These are phyloP conservation scores for Emericellopsis cladophorae DNA, from an alignment of 2,329 filamentous ascomycete species.

Conservation along the genomic window DNA sequence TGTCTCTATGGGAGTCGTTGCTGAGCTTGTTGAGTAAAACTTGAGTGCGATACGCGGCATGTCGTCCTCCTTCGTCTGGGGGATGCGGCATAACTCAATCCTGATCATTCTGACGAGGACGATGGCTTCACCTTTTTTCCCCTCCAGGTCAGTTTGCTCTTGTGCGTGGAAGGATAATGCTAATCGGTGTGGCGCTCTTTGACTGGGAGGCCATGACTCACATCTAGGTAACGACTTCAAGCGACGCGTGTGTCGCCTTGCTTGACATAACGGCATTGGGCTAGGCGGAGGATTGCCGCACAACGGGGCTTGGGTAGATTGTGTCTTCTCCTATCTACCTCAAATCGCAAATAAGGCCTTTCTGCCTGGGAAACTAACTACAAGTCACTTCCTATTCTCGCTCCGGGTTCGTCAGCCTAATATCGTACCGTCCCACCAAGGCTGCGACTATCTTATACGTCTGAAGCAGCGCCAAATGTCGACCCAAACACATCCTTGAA, in stretches of 20 bases:
- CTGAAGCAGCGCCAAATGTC: slow-evolving; percentile 17
- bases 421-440: slow-evolving; percentile 28
- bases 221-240: too few species aligned
- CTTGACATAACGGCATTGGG: too few species aligned
- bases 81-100: slow-evolving; percentile 61
- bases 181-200: slow-evolving; percentile 3
- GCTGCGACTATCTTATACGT: slow-evolving; percentile 25
- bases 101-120: slow-evolving; percentile 81
- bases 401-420: slow-evolving; percentile 15
- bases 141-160: slow-evolving; percentile 12
- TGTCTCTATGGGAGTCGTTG: slow-evolving; percentile 79
- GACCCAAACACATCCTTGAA: slow-evolving; percentile 18
- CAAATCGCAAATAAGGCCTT: slow-evolving; percentile 7
- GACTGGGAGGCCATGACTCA: too few species aligned
- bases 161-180: slow-evolving; percentile 12
- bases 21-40: slow-evolving; percentile 72
- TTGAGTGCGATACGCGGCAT: slow-evolving; percentile 96
- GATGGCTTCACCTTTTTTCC: slow-evolving; percentile 35
- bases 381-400: slow-evolving; percentile 7
- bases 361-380: slow-evolving; percentile 8
- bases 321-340: too few species aligned
- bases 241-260: too few species aligned
- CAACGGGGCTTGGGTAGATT: too few species aligned
- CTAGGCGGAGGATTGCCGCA: too few species aligned
- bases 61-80: slow-evolving; percentile 6